Base-by-base conservation (phyloP, 2,329 filamentous ascomycete genomes). In the Aspergillus caelatus region DNA sequence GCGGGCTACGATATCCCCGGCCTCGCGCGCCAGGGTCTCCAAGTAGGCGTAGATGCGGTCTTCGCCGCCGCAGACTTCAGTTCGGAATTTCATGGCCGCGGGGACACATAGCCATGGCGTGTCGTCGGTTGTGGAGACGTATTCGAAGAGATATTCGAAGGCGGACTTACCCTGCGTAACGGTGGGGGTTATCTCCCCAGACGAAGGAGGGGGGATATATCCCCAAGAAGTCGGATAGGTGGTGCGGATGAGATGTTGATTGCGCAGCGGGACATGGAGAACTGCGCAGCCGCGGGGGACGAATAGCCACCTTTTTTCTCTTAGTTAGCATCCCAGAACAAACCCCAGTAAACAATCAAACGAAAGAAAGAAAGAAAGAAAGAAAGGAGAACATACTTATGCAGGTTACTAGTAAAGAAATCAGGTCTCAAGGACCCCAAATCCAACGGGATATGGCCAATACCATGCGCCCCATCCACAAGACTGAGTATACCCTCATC, bases 401-500 rank as follows among this genome's bases (percentile, higher is more conserved):
- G 92, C 70, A 89, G 92, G 76, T 97, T 97, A 61, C 85, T 90
- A 16, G 94, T 85, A 72, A 96, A 92, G 79, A 96, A 97, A 77
- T 97, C 94, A 0, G 93, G 89, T 66, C 93, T 86, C 3, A 93
- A 79, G 4, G 79, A 76, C 0, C 74, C 67, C 16, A 97, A 78
- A 75, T 96, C 86, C 9, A 97, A 77, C 1, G 85, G 82, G 9
- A 97, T 84, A 77, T 95, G 90, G 2, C 94, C 94, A 28, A 96
- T 80, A 1, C 90, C 90, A 77, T 98, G 94, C 0, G 94, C 94
- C 19, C 87, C 94, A 74, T 98, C 94, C 43, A 97, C 82, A 23
- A 92, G 81, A 70, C 90, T 93, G 60, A 94, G 74, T 3, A 97
- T 80, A 0, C 85, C 87, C 28, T 89, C 81, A 62, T 89, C 85